Evolutionary conservation across 352 stramenopile species (phyloP).

Genomic region (Thraustochytrium striatum): DNA sequence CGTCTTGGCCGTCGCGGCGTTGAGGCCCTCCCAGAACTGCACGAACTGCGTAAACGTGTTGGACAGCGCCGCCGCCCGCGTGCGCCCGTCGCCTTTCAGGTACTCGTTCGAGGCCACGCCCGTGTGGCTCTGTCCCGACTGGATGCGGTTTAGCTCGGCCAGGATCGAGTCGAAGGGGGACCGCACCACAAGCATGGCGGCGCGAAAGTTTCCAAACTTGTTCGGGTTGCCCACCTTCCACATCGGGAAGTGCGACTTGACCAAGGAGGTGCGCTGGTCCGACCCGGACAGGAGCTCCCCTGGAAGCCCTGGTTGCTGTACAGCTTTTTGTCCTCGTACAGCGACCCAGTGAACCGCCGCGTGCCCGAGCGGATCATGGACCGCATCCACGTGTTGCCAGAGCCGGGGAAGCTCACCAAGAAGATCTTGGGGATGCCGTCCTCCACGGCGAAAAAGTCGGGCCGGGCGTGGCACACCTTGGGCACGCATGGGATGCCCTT

Average conservation of each 20-base stretch:
- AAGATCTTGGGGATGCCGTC: slow-evolving; percentile 4
- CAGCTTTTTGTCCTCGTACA: slow-evolving; percentile 38
- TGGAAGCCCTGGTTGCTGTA: neutral
- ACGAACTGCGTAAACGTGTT: slow-evolving; percentile 2
- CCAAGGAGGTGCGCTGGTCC: slow-evolving; percentile 5
- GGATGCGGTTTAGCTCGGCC: slow-evolving; percentile 31
- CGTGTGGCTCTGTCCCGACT: slow-evolving; percentile 25
- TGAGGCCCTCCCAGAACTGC: slow-evolving; percentile 42
- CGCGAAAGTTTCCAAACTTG: neutral
- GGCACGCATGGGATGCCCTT: slow-evolving; percentile 17
- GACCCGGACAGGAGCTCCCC: slow-evolving; percentile 2
- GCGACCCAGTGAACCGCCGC: slow-evolving; percentile 22
- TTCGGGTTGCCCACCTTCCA: slow-evolving; percentile 10
- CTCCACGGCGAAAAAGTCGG: neutral
- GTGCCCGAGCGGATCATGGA: slow-evolving; percentile 6
- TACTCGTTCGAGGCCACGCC: neutral
- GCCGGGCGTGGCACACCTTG: neutral
- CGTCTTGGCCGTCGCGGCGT: neutral
- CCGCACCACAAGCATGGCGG: neutral
- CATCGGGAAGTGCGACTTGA: slow-evolving; percentile 42
- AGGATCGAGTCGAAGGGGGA: slow-evolving; percentile 38
- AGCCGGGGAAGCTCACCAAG: slow-evolving; percentile 27
- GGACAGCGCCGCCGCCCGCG: neutral
- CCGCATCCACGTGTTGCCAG: slow-evolving; percentile 33
- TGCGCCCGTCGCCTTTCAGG: neutral